A percentile compares a stretch with the other conserved stretches of the same genome.
Conservation (phyloP, 75 land plant genomes). For the Cryptomeria japonica region DNA sequence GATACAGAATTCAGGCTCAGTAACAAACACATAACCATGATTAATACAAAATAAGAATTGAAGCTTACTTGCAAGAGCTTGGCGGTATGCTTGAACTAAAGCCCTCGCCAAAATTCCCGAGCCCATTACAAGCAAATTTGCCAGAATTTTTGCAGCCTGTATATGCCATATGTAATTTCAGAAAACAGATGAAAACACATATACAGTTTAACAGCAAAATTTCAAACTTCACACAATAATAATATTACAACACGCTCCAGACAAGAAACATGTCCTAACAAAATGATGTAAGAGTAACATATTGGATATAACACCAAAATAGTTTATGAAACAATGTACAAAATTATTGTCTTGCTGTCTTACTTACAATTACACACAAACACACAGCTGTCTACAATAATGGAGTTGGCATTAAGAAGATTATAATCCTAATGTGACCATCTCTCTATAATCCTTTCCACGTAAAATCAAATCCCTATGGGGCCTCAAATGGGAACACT, state of each 20-base stretch:
- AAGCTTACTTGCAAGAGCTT: conserved; percentile 73
- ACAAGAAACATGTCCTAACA: no score
- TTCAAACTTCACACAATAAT: neutral
- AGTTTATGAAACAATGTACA: neutral
- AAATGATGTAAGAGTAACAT: neutral
- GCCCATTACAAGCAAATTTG: conserved; percentile 77
- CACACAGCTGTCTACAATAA: no score
- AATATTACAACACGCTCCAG: neutral
- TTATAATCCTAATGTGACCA: neutral
- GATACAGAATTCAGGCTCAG: neutral
- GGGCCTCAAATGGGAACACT: neutral
- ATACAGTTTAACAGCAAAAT: neutral
- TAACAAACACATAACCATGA: neutral
- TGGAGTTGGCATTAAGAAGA: neutral
- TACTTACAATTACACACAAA: neutral
- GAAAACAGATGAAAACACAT: neutral
- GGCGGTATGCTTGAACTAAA: conserved; percentile 75
- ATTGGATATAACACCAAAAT: neutral
- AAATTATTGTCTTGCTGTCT: neutral
- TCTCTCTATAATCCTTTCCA: neutral
- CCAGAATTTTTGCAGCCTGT: conserved; percentile 69
- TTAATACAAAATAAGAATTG: neutral
- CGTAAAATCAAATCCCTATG: neutral
- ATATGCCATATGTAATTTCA: neutral
- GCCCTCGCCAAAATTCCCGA: conserved; percentile 73